A percentile compares a stretch with the other conserved stretches of the same genome.
phyloP scores from a whole-genome alignment of 2,329 filamentous ascomycete genomes.

The Macrophomina pseudophaseolina region DNA sequence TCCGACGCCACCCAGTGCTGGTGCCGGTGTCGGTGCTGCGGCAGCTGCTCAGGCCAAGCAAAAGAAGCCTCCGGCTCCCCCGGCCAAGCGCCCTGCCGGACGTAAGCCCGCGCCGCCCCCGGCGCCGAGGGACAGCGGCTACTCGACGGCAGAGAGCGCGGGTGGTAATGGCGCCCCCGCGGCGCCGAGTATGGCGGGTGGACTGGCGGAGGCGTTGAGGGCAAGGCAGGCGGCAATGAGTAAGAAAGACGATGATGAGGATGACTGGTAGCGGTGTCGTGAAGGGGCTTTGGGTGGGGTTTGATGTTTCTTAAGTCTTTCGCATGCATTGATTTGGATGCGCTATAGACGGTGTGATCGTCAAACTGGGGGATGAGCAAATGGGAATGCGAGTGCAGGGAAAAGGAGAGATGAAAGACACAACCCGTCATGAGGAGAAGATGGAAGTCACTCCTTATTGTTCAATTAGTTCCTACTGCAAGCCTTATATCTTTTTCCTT shows the following conservation, averaged over 20 bases:
- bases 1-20: constrained; percentile 48
- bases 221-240: constrained; percentile 57
- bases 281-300: neutral
- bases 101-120: constrained; percentile 71
- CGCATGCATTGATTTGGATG: too few relatives aligned
- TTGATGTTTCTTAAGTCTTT: neutral
- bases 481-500: neutral
- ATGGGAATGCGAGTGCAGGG: too few relatives aligned
- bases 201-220: constrained; percentile 56
- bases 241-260: constrained; percentile 42
- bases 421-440: neutral
- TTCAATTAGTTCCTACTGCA: neutral
- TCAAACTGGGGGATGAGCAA: too few relatives aligned
- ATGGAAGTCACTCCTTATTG: neutral
- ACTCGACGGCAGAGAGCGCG: constrained; percentile 41
- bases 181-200: constrained; percentile 52
- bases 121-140: constrained; percentile 69
- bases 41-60: constrained; percentile 43
- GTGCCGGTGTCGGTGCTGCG: constrained; percentile 48
- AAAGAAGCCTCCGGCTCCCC: constrained; percentile 75
- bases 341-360: too few relatives aligned
- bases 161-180: constrained; percentile 38
- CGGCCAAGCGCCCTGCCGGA: constrained; percentile 75
- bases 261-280: constrained; percentile 38
- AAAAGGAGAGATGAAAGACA: too few relatives aligned